Evolutionary conservation across 768 basidiomycete species (phyloP), one percentile per base, ranked within the genome.

Genomic region (Tulasnella sp.): DNA sequence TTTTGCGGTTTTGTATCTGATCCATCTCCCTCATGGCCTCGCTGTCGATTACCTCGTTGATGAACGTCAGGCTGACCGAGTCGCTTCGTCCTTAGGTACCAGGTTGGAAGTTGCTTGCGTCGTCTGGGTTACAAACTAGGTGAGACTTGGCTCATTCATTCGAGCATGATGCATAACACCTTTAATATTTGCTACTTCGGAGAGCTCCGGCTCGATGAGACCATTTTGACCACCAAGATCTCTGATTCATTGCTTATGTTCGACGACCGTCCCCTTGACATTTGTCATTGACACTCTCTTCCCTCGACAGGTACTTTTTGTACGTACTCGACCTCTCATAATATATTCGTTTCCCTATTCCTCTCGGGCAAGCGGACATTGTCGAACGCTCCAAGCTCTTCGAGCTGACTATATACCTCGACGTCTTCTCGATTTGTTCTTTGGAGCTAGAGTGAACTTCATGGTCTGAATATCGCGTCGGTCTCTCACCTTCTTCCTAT

Each of bases 161-260:
- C 78, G 64, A 79, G 84, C 83, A 83, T 84, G 82, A 59, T 59
- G 52, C 52, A 59, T 77, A 81, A 84, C 81, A 79, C 77, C 77
- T 79, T 82, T 79, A 82, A 90, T 90, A 90, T 90, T 90, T 90
- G 90, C 90, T 91, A 90, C 90, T 92, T 90, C 89, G 89, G 89
- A 90, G 88, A 84, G 85, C 79, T 80, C 37, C 63, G 66, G 76
- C 83, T 85, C 88, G 77, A 90, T 90, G 89, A 90, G 89, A 90
- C 86, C 78, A 89, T 76, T 78, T 85, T 87, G 83, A 87, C 84
- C 52, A 59, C 52, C 52, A 59, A 59, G 52, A 59, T 59, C 52
- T 59, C 52, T 59, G 52, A 59, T 59, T 29, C 52, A 9, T 59
- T n/a, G n/a, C n/a, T n/a, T n/a, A n/a, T n/a, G n/a, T n/a, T n/a